These are phyloP conservation scores for Chrysoporthe austroafricana DNA, from an alignment of 2,329 filamentous ascomycete species.

Conservation along the genomic window DNA sequence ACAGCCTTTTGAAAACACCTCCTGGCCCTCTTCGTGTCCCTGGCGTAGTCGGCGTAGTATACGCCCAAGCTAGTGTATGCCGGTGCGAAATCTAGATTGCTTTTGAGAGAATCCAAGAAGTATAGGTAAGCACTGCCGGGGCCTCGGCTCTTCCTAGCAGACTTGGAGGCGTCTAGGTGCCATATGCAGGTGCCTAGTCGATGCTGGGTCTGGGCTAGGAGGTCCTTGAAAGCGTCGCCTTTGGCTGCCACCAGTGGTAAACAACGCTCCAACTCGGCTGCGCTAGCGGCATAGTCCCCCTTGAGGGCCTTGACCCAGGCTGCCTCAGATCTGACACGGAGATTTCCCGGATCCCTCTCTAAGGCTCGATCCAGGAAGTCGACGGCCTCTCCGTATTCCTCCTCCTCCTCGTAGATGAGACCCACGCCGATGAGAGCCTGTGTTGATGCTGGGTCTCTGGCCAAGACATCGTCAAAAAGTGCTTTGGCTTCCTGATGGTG, in stretches of 20 bases:
- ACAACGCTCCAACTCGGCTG: constrained; percentile 71
- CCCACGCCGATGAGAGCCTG: constrained; percentile 86
- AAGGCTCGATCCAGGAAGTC: constrained; percentile 80
- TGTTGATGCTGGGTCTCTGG: constrained; percentile 75
- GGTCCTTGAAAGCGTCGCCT: constrained; percentile 62
- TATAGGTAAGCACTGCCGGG: constrained; percentile 75
- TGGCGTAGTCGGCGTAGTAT: constrained; percentile 89
- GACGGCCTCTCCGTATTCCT: constrained; percentile 82
- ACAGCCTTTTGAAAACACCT: constrained; percentile 96
- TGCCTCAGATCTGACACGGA: constrained; percentile 81
- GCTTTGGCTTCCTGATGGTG: constrained; percentile 85
- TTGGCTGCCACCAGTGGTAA: constrained; percentile 67
- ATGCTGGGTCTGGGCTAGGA: constrained; percentile 86
- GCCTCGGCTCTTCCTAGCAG: constrained; percentile 75
- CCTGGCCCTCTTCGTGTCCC: constrained; percentile 83
- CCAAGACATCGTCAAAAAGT: constrained; percentile 83
- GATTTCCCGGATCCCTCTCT: constrained; percentile 71
- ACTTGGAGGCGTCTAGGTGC: constrained; percentile 75
- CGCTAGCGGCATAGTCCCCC: constrained; percentile 72
- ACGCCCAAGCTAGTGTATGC: constrained; percentile 89
- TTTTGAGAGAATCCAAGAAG: constrained; percentile 83
- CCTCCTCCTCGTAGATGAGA: constrained; percentile 89
- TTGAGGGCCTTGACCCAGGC: constrained; percentile 90
- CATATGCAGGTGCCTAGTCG: constrained; percentile 86
- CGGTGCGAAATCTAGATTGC: constrained; percentile 84